Evolutionary conservation across 768 basidiomycete genomes (phyloP), one percentile per base, ranked within the genome.

Genomic region (Boletellus ananiceps): DNA sequence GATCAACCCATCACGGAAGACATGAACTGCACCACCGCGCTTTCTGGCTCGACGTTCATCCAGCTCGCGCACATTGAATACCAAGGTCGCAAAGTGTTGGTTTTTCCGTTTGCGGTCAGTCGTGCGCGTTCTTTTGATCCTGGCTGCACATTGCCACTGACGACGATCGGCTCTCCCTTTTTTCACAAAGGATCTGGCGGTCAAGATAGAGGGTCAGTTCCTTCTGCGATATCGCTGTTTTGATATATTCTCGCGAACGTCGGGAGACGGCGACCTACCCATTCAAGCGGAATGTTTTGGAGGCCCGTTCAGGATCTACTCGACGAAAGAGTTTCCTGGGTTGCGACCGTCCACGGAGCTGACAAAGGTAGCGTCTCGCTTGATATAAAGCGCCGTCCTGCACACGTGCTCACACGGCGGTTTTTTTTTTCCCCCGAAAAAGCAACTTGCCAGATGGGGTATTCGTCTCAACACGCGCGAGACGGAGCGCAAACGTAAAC

Each of bases 241-340:
- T 66, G 82, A 86, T 63, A 69, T 88, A 64, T 76, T 65, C 71
- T 78, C 58, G 43, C 58, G 49, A 53, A 59, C 51, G 42, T 59
- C 51, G 69, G 48, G 63, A 44, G 40, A 58, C 50, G 39, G 58
- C 11, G 66, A 67, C 35, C 55, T 67, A 2, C 74, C 76, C 13
- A 68, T 84, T 18, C 75, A 82, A 55, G 77, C 83, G n/a, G 83
- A 87, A 54, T 74, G 78, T 40, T 83, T 77, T 51, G 84, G 86
- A 4, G 83, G 82, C 0, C 61, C 77, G 8, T 88, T 88, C 71
- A 75, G 73, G 57, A 78, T 88, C 15, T 86, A 83, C 59, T 83
- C 83, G 16, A 86, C 86, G 1, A 81, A 85, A 53, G 82, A 84
- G 65, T 88, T 87, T 62, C 86, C 86, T 1, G 85, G 86, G 2